Conservation (phyloP, 2,329 filamentous ascomycete species). For the Fusarium bactridioides region DNA sequence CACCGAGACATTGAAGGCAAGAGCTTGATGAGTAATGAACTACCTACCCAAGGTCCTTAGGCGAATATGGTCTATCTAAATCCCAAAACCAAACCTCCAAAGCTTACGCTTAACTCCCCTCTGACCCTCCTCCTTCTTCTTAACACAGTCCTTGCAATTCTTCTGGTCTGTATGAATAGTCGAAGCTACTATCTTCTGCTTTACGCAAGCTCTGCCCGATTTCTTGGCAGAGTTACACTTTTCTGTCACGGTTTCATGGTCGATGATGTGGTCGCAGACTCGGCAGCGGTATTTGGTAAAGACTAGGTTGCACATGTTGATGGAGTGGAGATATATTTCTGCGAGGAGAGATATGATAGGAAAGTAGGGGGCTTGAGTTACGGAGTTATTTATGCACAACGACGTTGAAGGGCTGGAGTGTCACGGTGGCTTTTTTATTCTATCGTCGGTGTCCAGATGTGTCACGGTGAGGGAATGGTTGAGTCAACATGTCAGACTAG, state of each 20-base stretch:
- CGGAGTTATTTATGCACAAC: not conserved
- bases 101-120: not conserved
- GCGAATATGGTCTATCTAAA: fast-evolving
- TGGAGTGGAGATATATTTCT: too few relatives aligned
- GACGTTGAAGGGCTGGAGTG: not conserved
- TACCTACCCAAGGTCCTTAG: too few relatives aligned
- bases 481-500: not conserved
- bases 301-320: not conserved
- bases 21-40: fast-evolving
- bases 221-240: not conserved
- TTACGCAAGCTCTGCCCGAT: not conserved
- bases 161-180: not conserved
- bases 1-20: not conserved
- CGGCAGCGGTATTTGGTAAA: not conserved
- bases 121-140: not conserved
- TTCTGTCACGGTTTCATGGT: not conserved
- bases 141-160: not conserved
- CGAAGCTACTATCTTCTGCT: not conserved
- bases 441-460: not conserved
- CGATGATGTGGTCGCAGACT: not conserved
- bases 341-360: not conserved
- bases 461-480: not conserved
- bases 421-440: not conserved
- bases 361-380: not conserved
- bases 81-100: not conserved